Percentiles rank a stretch among this genome's conserved stretches.
Conservation (phyloP, 2,329 filamentous ascomycete species). For the Talaromyces verruculosus region DNA sequence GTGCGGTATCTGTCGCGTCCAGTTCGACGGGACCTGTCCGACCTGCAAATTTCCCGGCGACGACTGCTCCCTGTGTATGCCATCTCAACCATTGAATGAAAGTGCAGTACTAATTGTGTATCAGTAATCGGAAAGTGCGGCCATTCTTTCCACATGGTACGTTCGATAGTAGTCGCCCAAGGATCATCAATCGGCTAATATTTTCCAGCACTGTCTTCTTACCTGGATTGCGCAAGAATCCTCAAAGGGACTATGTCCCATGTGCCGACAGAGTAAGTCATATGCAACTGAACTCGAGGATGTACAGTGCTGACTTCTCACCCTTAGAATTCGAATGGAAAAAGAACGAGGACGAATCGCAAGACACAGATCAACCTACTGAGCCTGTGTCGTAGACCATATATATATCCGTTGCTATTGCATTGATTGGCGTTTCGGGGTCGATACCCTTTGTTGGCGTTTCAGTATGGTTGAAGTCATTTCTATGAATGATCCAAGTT, state of each 20-base stretch:
- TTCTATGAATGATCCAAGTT: neutral
- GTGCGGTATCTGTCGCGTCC: conserved; percentile 96
- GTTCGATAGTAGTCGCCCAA: conserved; percentile 20
- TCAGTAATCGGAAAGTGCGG: conserved; percentile 93
- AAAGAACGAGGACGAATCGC: conserved; percentile 39
- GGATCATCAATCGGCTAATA: conserved; percentile 1
- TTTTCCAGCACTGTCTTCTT: conserved; percentile 77
- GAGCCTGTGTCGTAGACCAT: neutral
- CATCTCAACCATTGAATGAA: neutral
- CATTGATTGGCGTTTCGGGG: neutral
- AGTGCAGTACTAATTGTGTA: conserved; percentile 8
- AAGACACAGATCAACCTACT: neutral
- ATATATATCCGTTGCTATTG: neutral
- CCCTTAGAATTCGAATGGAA: conserved; percentile 56
- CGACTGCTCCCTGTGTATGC: conserved; percentile 79
- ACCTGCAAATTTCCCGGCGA: conserved; percentile 98
- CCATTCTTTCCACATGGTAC: conserved; percentile 95
- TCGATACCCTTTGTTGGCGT: neutral
- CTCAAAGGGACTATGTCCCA: conserved; percentile 90
- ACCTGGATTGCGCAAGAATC: conserved; percentile 91
- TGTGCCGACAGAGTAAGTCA: conserved; percentile 86
- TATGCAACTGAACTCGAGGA: neutral
- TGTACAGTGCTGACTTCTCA: conserved; percentile 24
- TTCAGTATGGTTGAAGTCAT: neutral
- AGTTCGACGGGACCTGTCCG: conserved; percentile 96